Base-by-base conservation (phyloP, 78 protist species). In the Bodo saltans region DNA sequence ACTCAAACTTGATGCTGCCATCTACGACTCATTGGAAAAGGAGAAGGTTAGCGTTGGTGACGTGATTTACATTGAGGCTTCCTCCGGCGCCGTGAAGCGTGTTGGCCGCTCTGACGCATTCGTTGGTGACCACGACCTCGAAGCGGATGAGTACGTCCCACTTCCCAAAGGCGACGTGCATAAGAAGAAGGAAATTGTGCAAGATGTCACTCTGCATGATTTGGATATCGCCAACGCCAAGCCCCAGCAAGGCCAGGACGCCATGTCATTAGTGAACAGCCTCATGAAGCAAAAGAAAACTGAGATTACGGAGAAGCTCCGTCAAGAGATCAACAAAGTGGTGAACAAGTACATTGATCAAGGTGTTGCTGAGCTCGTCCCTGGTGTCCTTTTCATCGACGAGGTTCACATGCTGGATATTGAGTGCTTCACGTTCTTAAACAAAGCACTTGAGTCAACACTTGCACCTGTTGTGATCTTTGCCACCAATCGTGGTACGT, bases 321-420 rank as follows among this genome's bases (percentile, higher is more conserved):
- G 99, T 23, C 21, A 32, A 39, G 99, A 99, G 83, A 95, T 99
- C 82, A 96, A 99, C 94, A 97, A 97, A 92, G 94, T 96, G 41
- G 99, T 99, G 37, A 91, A 97, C 93, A 90, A 91, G 85, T 98
- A 98, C 94, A 96, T 99, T 78, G 99, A 99, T 78, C 97, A 96
- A 68, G 99, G 99, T 32, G 92, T 97, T 11, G 99, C 99, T 25
- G 99, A 99, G 89, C 96, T 99, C 11, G 99, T 97, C 40, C 99
- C 99, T 0, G 99, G 99, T 72, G 99, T 99, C 26, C 91, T 99
- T 42, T 97, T 99, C 85, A 90, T 99, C 39, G 99, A 99, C 74
- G 99, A 99, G 91, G 97, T 96, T 40, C 99, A 99, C 90, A 99
- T 99, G 99, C 94, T 99, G 72, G 99, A 99, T 88, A 89, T 99